These are phyloP conservation scores for Didymellaceae sp. DNA, from an alignment of 2,329 filamentous ascomycete genomes.

Conservation along the genomic window DNA sequence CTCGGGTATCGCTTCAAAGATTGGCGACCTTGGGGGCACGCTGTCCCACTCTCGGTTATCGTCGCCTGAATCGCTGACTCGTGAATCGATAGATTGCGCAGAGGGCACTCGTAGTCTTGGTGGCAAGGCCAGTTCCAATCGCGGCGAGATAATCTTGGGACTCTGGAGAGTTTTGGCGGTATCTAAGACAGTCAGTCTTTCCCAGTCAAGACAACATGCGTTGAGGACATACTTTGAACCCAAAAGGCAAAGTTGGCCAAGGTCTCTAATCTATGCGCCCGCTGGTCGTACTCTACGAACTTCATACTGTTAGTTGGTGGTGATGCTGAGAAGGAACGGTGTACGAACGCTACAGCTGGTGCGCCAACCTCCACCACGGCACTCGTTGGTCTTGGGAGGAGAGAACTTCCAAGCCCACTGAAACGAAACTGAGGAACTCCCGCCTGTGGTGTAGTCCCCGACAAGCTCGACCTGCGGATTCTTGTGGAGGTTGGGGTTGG, in stretches of 20 bases:
- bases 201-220: neutral
- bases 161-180: conserved; percentile 48
- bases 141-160: conserved; percentile 64
- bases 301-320: conserved; percentile 47
- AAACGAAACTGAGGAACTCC: conserved; percentile 84
- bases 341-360: conserved; percentile 84
- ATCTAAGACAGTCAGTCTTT: conserved; percentile 37
- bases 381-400: conserved; percentile 80
- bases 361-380: conserved; percentile 89
- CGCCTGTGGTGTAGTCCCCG: conserved; percentile 86
- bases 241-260: conserved; percentile 94
- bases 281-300: conserved; percentile 97
- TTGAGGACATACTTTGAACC: conserved; percentile 73
- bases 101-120: conserved; percentile 85
- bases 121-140: conserved; percentile 74
- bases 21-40: conserved; percentile 54
- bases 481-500: conserved; percentile 96
- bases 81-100: conserved; percentile 76
- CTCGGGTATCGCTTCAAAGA: conserved; percentile 57
- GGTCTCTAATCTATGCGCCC: conserved; percentile 85
- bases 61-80: conserved; percentile 75
- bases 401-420: conserved; percentile 98
- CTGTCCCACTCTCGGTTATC: conserved; percentile 50
- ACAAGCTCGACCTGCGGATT: conserved; percentile 94
- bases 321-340: neutral